Evolutionary conservation across 2,329 filamentous ascomycete genomes (phyloP).

Genomic region (Colletotrichum orbiculare): DNA sequence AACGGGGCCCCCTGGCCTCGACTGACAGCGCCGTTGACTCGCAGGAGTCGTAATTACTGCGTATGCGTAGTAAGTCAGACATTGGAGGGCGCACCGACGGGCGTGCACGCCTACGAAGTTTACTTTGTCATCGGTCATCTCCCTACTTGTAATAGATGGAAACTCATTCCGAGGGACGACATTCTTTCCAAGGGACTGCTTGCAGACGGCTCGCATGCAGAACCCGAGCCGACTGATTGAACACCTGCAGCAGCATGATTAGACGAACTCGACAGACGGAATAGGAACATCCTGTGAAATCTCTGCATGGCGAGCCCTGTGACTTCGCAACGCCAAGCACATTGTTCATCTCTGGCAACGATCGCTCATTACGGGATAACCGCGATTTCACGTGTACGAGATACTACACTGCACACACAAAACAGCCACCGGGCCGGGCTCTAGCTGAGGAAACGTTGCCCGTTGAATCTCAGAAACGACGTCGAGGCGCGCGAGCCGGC

Average conservation of each 20-base stretch:
- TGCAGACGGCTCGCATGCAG: slow-evolving; percentile 20
- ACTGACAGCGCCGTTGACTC: slow-evolving; percentile 34
- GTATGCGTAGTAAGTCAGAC: neutral
- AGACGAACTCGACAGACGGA: slow-evolving; percentile 27
- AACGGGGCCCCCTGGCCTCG: slow-evolving; percentile 18
- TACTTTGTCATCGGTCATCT: slow-evolving; percentile 24
- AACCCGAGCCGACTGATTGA: slow-evolving; percentile 3
- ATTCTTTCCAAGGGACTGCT: slow-evolving; percentile 28
- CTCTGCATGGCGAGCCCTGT: slow-evolving; percentile 28
- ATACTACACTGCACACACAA: neutral
- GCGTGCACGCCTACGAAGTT: slow-evolving; percentile 24
- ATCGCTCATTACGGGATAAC: neutral
- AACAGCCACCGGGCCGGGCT: neutral
- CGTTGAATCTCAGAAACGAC: slow-evolving; percentile 10
- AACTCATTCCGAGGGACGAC: neutral
- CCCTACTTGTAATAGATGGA: slow-evolving; percentile 1
- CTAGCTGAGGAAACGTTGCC: slow-evolving; percentile 16
- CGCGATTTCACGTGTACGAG: no score
- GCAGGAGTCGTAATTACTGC: neutral
- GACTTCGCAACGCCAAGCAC: slow-evolving; percentile 8
- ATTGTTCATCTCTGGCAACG: slow-evolving; percentile 1
- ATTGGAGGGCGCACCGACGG: slow-evolving; percentile 27
- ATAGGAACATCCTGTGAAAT: slow-evolving; percentile 21
- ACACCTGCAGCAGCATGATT: slow-evolving; percentile 9
- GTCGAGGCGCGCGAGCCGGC: slow-evolving; percentile 23